Base-by-base conservation (phyloP, 2,329 filamentous ascomycete species). In the Ophiosphaerella herpotricha region DNA sequence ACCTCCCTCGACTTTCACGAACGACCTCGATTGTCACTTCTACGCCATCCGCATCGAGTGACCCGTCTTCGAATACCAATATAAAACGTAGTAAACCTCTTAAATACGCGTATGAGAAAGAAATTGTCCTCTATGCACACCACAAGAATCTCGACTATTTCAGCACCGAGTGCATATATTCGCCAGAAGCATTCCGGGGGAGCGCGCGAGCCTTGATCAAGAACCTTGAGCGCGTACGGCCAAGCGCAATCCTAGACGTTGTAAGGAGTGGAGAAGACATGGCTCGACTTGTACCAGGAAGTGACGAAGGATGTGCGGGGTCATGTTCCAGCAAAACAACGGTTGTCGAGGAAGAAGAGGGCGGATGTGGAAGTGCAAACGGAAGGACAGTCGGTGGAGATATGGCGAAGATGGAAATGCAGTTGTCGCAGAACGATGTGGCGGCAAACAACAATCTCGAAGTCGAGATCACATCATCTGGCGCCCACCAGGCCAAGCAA, bases 31-130 rank as follows among this genome's bases (percentile, higher is more conserved):
- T 99, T 62, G 81, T 97, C 12, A 99, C 78, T 3, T 76, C 74
- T 9, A 80, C 74, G 0, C 74, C 74, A 24, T 72, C 70, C 4
- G 61, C 63, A 86, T 2, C 88, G 83, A 35, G 87, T 85, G 63
- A 67, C 37, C 59, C 64, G 1, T 78, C 85, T 29, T 63, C 63
- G 7, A 64, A 70, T n/a, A 91, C 89, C 51, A 91, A 95, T 53
- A 93, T 97, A 59, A 95, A 96, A 78, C 84, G 94, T 58, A 96
- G 90, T 75, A 99, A 99, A 75, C 94, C 94, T 12, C 81, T 99
- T 39, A 97, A 99, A 74, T 99, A 97, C 72, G 92, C 93, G 1
- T 99, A 97, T 70, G 94, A 99, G 72, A 99, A 99, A 77, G 94
- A 99, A 71, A 99, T 99, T 60, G 94, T 99, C 14, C 81, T 99